Evolutionary conservation across 768 basidiomycete genomes (phyloP).

Genomic region (Termitomyces sp.): DNA sequence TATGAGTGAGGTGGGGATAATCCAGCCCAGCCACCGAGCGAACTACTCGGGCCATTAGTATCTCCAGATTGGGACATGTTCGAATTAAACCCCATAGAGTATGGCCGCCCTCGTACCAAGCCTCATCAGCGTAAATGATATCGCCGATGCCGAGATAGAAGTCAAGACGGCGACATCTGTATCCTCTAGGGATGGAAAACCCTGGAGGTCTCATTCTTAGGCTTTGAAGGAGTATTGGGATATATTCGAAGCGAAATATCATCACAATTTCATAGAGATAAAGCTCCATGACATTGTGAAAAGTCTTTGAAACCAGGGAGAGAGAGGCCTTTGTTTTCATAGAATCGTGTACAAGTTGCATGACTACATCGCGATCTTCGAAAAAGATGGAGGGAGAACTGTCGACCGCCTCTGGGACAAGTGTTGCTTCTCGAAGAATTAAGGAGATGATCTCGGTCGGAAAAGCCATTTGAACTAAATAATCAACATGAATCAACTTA

Average conservation of each 20-base stretch:
- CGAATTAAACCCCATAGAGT: not conserved
- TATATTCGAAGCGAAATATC: not conserved
- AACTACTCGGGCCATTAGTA: not conserved
- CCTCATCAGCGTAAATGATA: not conserved
- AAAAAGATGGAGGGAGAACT: slow-evolving; percentile 1
- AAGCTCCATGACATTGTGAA: not conserved
- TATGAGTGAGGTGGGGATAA: not conserved
- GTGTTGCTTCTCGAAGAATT: not conserved
- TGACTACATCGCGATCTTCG: not conserved
- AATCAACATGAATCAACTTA: no score
- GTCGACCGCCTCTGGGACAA: not conserved
- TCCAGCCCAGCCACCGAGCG: accelerated
- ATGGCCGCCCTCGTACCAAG: not conserved
- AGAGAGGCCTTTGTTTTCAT: not conserved
- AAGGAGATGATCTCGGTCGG: not conserved
- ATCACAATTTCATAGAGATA: not conserved
- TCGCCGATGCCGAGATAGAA: not conserved
- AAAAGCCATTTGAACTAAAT: not conserved
- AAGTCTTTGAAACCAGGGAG: not conserved
- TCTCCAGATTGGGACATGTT: not conserved
- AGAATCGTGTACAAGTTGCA: not conserved
- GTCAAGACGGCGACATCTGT: not conserved
- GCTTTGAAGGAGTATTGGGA: not conserved
- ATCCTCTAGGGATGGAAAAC: not conserved
- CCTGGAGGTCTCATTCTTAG: not conserved